Evolutionary conservation across 2,329 filamentous ascomycete genomes (phyloP), one percentile per base, ranked within the genome.

Genomic region (Venturia aucupariae): DNA sequence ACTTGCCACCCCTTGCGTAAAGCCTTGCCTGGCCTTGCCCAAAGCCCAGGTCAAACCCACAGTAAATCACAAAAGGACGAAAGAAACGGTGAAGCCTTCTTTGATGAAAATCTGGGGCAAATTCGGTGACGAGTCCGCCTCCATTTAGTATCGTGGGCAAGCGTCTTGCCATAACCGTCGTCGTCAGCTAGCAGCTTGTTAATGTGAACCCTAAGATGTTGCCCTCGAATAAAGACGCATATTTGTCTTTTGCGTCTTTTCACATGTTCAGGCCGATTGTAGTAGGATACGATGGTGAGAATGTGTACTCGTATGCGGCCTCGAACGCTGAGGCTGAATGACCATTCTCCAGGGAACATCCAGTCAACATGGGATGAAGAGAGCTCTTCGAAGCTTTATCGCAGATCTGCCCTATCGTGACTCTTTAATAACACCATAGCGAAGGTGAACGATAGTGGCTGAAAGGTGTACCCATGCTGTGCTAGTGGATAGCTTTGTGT

Each of bases 321-420:
- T 57, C 51, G 27, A 57, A n/a, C 30, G 51, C 35, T 57, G 51
- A 57, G 51, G 51, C 51, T 57, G 51, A 35, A 35, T 57, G 51
- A 35, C 51, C 5, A 5, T 54, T 30, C 11, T 22, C 4, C 51
- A 57, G 30, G 51, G 27, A 35, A 35, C 30, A 55, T 55, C 24
- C 48, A 55, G 24, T 32, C 24, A 35, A n/a, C 51, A 5, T 57
- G 51, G 51, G 30, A 35, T 2, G 30, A 57, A 38, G 5, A 57
- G 30, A 32, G 51, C 51, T 35, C 19, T 27, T 57, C 0, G 30
- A 51, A 35, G 51, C 51, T 57, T n/a, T 35, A 35, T 35, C 30
- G 30, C 27, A 57, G 51, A 57, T 35, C 30, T 57, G 51, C 51
- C 51, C 51, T 57, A 15, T n/a, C 27, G 5, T 57, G 51, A 57